Conservation (phyloP, 805 yeast genomes). For the Debaryomyces hansenii region DNA sequence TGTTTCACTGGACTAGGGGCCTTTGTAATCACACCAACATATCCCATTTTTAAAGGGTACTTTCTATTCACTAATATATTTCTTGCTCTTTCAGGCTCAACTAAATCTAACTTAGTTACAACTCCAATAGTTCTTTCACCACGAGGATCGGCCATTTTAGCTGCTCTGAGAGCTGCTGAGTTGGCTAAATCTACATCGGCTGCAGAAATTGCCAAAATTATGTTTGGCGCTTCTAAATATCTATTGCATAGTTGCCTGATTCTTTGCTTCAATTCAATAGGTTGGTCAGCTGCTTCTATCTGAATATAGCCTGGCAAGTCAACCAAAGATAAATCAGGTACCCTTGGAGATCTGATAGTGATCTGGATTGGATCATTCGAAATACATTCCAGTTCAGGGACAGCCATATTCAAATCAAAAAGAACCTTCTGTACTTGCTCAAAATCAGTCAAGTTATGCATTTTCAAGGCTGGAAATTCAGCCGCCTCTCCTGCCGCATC, state of each 20-base stretch:
- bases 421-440: slow-evolving; percentile 84
- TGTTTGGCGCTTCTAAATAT: slow-evolving; percentile 88
- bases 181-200: slow-evolving; percentile 98
- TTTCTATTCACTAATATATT: slow-evolving; percentile 69
- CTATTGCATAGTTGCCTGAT: slow-evolving; percentile 80
- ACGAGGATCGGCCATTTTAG: slow-evolving; percentile 83
- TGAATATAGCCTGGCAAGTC: slow-evolving; percentile 98
- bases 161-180: slow-evolving; percentile 90
- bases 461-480: slow-evolving; percentile 87
- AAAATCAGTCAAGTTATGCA: slow-evolving; percentile 83
- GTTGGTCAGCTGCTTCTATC: slow-evolving; percentile 96
- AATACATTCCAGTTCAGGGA: slow-evolving; percentile 80
- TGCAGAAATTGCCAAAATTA: slow-evolving; percentile 92
- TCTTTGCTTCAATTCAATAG: slow-evolving; percentile 73
- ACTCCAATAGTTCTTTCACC: slow-evolving; percentile 98
- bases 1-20: slow-evolving; percentile 49
- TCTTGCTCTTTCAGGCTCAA: slow-evolving; percentile 72
- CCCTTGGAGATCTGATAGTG: slow-evolving; percentile 83
- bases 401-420: slow-evolving; percentile 88
- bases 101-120: slow-evolving; percentile 88
- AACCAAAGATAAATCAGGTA: slow-evolving; percentile 87
- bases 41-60: slow-evolving; percentile 94
- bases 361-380: slow-evolving; percentile 93
- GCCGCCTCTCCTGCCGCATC: slow-evolving; percentile 78
- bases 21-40: slow-evolving; percentile 95